These are phyloP conservation scores for Colletotrichum sp. DNA, from an alignment of 2,329 filamentous ascomycete genomes.

Conservation along the genomic window DNA sequence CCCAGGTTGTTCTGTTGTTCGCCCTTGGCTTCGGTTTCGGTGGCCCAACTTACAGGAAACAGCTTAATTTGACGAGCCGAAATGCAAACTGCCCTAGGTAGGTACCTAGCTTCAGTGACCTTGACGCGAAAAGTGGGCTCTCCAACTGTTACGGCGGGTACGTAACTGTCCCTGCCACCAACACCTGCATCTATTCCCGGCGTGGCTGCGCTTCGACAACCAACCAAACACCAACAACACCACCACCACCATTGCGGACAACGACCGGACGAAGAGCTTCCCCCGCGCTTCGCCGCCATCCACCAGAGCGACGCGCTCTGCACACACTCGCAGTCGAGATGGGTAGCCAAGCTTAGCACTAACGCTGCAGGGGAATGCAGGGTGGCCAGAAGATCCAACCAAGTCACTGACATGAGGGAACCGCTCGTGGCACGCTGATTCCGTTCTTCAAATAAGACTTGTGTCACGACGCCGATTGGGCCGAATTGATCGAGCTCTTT, in stretches of 20 bases:
- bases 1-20: background rate
- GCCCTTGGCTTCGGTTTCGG: background rate
- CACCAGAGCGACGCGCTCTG: background rate
- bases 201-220: slow-evolving; percentile 18
- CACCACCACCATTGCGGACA: background rate
- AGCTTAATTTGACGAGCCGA: background rate
- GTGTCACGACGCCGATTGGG: background rate
- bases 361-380: background rate
- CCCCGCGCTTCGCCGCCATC: background rate
- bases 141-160: background rate
- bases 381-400: background rate
- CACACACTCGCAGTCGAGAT: background rate
- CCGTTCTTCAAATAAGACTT: background rate
- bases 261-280: background rate
- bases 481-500: background rate
- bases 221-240: background rate
- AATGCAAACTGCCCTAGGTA: background rate
- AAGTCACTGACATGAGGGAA: background rate
- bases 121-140: background rate
- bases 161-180: background rate
- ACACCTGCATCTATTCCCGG: slow-evolving; percentile 6
- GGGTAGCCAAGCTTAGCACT: background rate
- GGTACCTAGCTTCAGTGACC: background rate
- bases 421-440: background rate
- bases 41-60: background rate